Evolutionary conservation across 495 filamentous ascomycete species (phyloP), one percentile per base, ranked within the genome.

Genomic region (Aspergillus panamensis): DNA sequence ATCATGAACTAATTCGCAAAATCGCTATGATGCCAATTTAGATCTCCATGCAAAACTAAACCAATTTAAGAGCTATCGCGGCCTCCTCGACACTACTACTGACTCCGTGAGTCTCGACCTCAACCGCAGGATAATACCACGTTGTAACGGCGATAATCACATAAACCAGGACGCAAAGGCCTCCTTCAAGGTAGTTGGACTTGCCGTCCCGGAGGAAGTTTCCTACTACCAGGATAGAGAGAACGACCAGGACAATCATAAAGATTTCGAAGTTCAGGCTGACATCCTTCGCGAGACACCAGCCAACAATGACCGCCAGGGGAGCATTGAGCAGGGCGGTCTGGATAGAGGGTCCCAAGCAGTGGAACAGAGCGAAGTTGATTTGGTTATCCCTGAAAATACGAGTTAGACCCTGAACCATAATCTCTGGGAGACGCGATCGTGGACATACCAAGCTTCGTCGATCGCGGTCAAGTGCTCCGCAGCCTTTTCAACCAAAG

Each of bases 401-500:
- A 9, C 35, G 3, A 17, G 42, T 45, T 20, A 45, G 42, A 40
- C 35, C 3, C 8, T 39, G 10, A 45, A 45, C 3, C 3, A 10
- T 16, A 3, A 10, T 45, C 19, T 8, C n/a, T 17, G n/a, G 17
- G 19, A 19, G 20, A 19, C 16, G 1, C 42, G 17, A 45, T 45
- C 9, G 17, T 6, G 16, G 16, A 58, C 65, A 68, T 91, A 89
- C 80, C 86, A 96, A 9, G 92, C 93, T 77, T 96, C 92, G 69
- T 97, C 92, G 44, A 97, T 73, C 12, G 92, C 89, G 0, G 88
- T 96, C 37, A 96, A 72, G 69, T 96, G 92, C 75, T 96, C 92
- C 9, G 91, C 90, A 0, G 86, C 87, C 67, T 97, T 97, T 65
- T 96, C 92, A 8, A 96, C 92, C 1, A 97, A 77, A 3, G 92